Base-by-base conservation (phyloP, 352 stramenopile species). In the Blastocystis hominis region DNA sequence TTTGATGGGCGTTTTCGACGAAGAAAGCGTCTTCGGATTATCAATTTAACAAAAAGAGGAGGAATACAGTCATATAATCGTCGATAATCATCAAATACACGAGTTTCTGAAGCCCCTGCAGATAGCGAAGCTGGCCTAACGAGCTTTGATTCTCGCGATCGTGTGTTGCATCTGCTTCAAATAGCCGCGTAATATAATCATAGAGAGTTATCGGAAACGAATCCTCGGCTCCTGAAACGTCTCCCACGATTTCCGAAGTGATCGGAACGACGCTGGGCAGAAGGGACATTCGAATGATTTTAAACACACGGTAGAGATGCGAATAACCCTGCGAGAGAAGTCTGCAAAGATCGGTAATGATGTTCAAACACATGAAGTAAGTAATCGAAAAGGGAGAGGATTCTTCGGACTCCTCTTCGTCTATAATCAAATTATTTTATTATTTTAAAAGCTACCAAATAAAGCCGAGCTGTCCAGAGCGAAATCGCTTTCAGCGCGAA, bases 71-170 rank as follows among this genome's bases (percentile, higher is more conserved):
- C 4, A 84, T 15, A 38, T 66, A 84, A 30, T 84, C 72, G 42
- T 84, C 72, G 56, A 84, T 84, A n/a, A 84, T 66, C 72, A 84
- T 84, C 20, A 84, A 53, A 47, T 84, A 84, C 38, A 84, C 72
- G 38, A 84, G 20, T 34, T 84, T 84, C 72, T 84, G 72, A 9
- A 84, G 72, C 13, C n/a, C 17, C 38, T 84, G 72, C n/a, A 84
- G n/a, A 30, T 68, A 84, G 40, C 72, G 44, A 42, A 66, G 72
- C 17, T 84, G 62, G 3, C 36, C 59, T 20, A 84, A 64, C 1
- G 55, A 84, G 34, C 38, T 44, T 3, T 68, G 30, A 46, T 47
- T 66, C 10, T 64, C 20, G 20, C 36, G 13, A 10, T 68, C 72
- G 55, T 84, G 55, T 5, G 3, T 46, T 2, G 7, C 30, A 47